Conservation (phyloP, 2,329 filamentous ascomycete genomes). For the Metarhizium guizhouense region DNA sequence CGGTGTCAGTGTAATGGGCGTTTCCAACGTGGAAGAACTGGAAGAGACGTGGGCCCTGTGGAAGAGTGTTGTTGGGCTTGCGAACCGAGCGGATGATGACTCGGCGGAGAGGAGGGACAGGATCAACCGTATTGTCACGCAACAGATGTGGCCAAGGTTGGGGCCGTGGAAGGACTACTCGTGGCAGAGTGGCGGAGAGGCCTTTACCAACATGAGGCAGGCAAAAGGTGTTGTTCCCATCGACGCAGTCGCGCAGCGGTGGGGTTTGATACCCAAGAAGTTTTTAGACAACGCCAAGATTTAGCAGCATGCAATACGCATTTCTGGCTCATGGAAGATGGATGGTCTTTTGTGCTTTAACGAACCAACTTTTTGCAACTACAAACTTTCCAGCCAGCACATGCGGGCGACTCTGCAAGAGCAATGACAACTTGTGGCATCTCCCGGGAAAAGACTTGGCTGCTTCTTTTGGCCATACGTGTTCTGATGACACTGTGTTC, state of each 20-base stretch:
- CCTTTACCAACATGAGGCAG: conserved; percentile 30
- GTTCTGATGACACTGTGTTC: too few relatives aligned
- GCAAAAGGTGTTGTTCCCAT: conserved; percentile 20
- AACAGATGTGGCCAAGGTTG: conserved; percentile 46
- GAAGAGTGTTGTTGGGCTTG: conserved; percentile 38
- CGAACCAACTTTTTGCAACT: background rate
- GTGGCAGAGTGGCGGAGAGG: conserved; percentile 51
- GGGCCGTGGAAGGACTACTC: conserved; percentile 54
- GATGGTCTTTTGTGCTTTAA: background rate
- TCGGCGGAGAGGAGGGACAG: conserved; percentile 20
- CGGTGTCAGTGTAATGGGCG: conserved; percentile 56
- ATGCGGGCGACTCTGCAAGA: background rate
- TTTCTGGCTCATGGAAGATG: background rate
- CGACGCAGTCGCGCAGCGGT: conserved; percentile 19
- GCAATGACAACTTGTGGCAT: background rate
- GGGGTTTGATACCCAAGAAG: conserved; percentile 17
- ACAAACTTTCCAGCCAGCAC: background rate
- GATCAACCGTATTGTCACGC: conserved; percentile 25
- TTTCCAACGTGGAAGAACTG: conserved; percentile 53
- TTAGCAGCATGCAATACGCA: conserved; percentile 1
- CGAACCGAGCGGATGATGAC: conserved; percentile 27
- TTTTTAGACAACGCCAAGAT: conserved; percentile 19
- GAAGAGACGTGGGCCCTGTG: conserved; percentile 53
- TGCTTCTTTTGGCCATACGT: background rate
- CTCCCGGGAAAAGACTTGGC: background rate